Conservation (phyloP, 2,329 filamentous ascomycete genomes). For the Ilyonectria robusta region DNA sequence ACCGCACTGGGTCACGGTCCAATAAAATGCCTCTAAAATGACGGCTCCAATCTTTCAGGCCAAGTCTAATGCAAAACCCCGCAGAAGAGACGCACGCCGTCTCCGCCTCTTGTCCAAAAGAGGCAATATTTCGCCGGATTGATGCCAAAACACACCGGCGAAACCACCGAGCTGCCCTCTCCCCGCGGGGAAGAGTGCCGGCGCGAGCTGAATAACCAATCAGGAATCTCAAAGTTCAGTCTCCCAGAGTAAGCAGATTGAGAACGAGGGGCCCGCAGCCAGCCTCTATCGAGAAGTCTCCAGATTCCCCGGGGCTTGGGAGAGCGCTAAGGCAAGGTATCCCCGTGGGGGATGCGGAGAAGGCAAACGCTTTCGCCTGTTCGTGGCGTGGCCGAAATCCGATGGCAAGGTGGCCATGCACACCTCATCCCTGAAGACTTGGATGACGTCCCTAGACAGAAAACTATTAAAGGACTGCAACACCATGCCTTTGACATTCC, state of each 20-base stretch:
- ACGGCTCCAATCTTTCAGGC: neutral
- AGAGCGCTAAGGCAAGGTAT: neutral
- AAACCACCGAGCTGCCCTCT: neutral
- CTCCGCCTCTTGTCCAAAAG: neutral
- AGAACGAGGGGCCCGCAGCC: neutral
- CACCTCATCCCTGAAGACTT: neutral
- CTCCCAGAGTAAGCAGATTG: neutral
- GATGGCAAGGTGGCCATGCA: neutral
- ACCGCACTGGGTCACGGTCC: neutral
- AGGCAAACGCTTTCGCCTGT: neutral
- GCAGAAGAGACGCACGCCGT: neutral
- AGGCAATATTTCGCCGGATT: slow-evolving; percentile 8
- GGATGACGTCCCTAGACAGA: neutral
- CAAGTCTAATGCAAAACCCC: neutral
- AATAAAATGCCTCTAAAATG: neutral
- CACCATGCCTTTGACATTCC: neutral
- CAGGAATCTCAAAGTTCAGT: neutral
- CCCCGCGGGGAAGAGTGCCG: neutral
- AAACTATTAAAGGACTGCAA: slow-evolving; percentile 24
- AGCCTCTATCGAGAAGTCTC: neutral
- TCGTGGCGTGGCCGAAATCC: slow-evolving; percentile 17
- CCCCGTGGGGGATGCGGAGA: slow-evolving; percentile 5
- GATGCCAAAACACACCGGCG: neutral
- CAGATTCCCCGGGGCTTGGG: neutral
- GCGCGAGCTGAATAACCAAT: slow-evolving; percentile 2